phyloP scores from a whole-genome alignment of 306 rosid genomes.

The Acacia crassicarpa region DNA sequence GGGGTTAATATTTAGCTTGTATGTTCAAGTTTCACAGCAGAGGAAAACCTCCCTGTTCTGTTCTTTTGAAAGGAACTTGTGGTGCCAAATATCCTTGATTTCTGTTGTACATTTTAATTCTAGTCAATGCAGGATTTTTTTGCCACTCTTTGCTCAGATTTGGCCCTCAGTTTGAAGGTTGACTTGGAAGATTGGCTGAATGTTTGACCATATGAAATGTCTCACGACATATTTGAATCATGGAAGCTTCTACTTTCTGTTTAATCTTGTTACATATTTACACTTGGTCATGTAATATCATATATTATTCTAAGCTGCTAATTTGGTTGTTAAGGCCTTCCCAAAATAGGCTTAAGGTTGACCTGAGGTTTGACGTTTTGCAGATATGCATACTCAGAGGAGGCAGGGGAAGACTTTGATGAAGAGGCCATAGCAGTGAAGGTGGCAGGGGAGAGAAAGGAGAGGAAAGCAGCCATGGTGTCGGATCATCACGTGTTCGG shows the following conservation, averaged over 20 bases:
- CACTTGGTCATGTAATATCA: background rate
- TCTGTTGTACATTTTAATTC: background rate
- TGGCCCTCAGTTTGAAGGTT: background rate
- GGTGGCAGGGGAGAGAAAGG: constrained; percentile 67
- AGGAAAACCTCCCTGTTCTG: background rate
- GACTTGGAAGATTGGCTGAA: background rate
- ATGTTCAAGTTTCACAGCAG: background rate
- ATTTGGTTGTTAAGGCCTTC: background rate
- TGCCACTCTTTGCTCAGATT: background rate
- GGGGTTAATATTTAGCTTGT: background rate
- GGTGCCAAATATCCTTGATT: background rate
- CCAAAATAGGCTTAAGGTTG: background rate
- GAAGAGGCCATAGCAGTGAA: constrained; percentile 59
- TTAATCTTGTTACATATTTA: background rate
- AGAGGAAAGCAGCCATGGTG: constrained; percentile 43
- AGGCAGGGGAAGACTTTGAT: constrained; percentile 61
- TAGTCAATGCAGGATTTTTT: background rate
- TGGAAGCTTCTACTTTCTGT: background rate
- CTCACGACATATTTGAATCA: background rate
- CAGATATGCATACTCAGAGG: constrained; percentile 71
- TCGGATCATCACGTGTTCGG: constrained; percentile 59
- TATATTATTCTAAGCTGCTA: background rate
- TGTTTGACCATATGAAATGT: background rate
- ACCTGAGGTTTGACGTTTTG: constrained; percentile 11
- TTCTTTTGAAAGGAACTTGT: background rate